phyloP scores from a whole-genome alignment of 2,329 filamentous ascomycete species.

The Sphaerostilbella broomeana region DNA sequence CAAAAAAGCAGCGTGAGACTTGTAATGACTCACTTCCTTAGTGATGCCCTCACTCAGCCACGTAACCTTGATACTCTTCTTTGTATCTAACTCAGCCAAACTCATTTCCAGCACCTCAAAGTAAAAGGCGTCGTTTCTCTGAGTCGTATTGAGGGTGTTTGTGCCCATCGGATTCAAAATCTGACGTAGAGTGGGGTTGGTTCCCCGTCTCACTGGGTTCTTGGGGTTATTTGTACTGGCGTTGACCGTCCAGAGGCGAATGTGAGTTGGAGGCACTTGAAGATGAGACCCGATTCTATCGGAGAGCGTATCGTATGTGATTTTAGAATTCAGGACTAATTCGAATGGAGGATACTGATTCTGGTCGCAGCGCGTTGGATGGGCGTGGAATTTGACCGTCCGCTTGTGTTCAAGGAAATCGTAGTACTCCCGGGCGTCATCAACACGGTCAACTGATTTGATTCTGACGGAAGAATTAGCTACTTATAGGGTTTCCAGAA shows the following conservation, averaged over 20 bases:
- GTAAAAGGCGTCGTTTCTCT: slow-evolving; percentile 72
- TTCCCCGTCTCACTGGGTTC: slow-evolving; percentile 63
- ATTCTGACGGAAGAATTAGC: slow-evolving; percentile 8
- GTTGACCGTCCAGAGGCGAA: slow-evolving; percentile 88
- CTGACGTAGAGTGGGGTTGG: slow-evolving; percentile 63
- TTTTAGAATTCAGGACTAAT: slow-evolving; percentile 76
- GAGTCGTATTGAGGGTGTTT: slow-evolving; percentile 61
- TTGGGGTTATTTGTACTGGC: slow-evolving; percentile 71
- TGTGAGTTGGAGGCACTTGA: slow-evolving; percentile 71
- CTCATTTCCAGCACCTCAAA: slow-evolving; percentile 95
- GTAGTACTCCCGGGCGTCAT: slow-evolving; percentile 81
- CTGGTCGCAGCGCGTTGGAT: slow-evolving; percentile 49
- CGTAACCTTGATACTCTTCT: slow-evolving; percentile 76
- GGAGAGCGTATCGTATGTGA: slow-evolving; percentile 80
- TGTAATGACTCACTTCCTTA: slow-evolving; percentile 74
- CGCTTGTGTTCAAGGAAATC: slow-evolving; percentile 86
- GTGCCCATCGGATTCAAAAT: slow-evolving; percentile 70
- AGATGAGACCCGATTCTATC: slow-evolving; percentile 76
- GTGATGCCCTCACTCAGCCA: slow-evolving; percentile 85
- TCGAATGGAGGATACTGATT: slow-evolving; percentile 61
- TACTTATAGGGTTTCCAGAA: neutral
- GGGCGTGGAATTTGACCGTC: slow-evolving; percentile 69
- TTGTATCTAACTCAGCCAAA: slow-evolving; percentile 84
- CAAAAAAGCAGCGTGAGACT: too few species aligned
- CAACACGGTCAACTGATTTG: slow-evolving; percentile 43